These are phyloP conservation scores for Clonostachys rosea DNA, from an alignment of 2,329 filamentous ascomycete genomes.

Conservation along the genomic window DNA sequence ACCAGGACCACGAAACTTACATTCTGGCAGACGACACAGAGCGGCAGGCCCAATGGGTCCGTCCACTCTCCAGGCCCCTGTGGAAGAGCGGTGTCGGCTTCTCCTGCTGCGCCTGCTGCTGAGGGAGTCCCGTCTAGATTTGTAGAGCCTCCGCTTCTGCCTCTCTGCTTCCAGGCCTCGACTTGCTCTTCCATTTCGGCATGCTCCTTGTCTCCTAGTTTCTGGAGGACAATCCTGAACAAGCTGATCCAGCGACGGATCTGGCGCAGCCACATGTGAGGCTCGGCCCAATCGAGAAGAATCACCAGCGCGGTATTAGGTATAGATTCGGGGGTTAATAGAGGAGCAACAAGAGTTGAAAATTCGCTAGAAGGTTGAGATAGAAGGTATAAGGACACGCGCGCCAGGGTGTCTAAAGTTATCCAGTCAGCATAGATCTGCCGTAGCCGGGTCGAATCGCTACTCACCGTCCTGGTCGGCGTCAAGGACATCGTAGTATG, in stretches of 20 bases:
- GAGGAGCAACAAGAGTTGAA: conserved; percentile 74
- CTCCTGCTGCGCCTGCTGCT: conserved; percentile 45
- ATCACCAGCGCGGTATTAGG: conserved; percentile 85
- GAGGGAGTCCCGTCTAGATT: conserved; percentile 58
- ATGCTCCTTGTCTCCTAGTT: conserved; percentile 71
- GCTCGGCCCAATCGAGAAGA: conserved; percentile 92
- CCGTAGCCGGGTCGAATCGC: neutral
- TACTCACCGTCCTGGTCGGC: conserved; percentile 83
- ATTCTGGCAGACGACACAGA: conserved; percentile 96
- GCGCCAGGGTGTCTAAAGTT: conserved; percentile 74
- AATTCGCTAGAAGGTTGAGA: conserved; percentile 82
- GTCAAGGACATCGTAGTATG: conserved; percentile 91
- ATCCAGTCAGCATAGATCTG: neutral
- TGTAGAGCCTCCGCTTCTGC: conserved; percentile 57
- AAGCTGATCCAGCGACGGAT: conserved; percentile 86
- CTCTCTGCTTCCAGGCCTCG: conserved; percentile 71
- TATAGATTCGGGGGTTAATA: conserved; percentile 79
- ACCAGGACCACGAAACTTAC: conserved; percentile 40
- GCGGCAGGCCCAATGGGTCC: conserved; percentile 76
- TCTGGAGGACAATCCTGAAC: conserved; percentile 70
- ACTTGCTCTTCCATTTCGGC: conserved; percentile 85
- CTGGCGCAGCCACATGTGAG: conserved; percentile 88
- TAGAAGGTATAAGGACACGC: conserved; percentile 84
- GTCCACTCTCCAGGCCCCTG: conserved; percentile 91
- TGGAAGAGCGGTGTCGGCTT: conserved; percentile 68